Percentiles rank a stretch among this genome's conserved stretches.
phyloP scores from a whole-genome alignment of 306 rosid species.

The Oemleria cerasiformis region DNA sequence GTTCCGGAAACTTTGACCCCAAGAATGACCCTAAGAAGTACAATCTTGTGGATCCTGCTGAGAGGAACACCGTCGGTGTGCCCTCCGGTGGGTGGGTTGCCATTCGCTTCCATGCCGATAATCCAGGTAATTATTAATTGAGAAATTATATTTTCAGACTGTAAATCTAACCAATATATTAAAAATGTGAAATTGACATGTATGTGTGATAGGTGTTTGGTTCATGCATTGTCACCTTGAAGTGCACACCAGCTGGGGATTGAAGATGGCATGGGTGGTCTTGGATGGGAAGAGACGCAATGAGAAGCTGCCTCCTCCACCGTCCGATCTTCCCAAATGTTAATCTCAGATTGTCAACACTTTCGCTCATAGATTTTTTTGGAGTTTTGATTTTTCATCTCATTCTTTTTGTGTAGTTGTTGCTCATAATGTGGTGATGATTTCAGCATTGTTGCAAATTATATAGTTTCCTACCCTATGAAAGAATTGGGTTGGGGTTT shows the following conservation, averaged over 20 bases:
- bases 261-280: conserved; percentile 84
- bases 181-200: background rate
- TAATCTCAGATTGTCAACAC: conserved; percentile 11
- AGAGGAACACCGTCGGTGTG: conserved; percentile 65
- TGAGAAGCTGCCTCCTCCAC: conserved; percentile 81
- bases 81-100: conserved; percentile 82
- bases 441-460: background rate
- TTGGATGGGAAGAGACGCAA: conserved; percentile 54
- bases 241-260: conserved; percentile 81
- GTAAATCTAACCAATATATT: background rate
- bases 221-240: conserved; percentile 84
- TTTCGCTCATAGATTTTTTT: background rate
- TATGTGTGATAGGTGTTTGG: conserved; percentile 54
- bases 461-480: background rate
- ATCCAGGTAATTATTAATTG: conserved; percentile 43
- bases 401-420: background rate
- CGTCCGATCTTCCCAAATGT: conserved; percentile 75
- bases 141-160: background rate
- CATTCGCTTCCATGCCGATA: conserved; percentile 57
- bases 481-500: conserved; percentile 10
- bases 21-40: conserved; percentile 52
- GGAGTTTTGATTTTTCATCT: background rate
- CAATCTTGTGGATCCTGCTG: conserved; percentile 68
- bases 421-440: background rate
- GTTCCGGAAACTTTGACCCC: conserved; percentile 61